A percentile compares a stretch with the other conserved stretches of the same genome.
These are phyloP conservation scores for Trametes polyzona DNA, from an alignment of 1,284 basidiomycete genomes.

Conservation along the genomic window DNA sequence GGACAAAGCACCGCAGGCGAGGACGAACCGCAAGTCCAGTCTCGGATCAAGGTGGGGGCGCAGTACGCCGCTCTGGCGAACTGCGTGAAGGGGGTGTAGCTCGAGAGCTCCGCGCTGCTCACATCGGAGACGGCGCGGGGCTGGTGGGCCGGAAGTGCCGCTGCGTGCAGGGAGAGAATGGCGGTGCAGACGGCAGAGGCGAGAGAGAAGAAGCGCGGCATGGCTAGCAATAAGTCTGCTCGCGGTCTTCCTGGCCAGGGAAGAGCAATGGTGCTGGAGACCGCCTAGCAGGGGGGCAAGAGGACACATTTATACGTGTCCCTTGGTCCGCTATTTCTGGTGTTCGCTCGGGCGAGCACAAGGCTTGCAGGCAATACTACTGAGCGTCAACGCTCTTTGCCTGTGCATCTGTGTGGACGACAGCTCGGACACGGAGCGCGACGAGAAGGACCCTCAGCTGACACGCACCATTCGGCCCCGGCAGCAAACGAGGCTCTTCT, in stretches of 20 bases:
- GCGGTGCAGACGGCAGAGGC: background rate
- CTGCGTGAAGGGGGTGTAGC: constrained; percentile 49
- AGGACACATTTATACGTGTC: background rate
- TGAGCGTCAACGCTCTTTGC: background rate
- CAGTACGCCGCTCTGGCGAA: constrained; percentile 60
- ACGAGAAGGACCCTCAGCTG: constrained; percentile 1
- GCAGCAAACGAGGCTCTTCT: background rate
- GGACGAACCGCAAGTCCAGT: constrained; percentile 54
- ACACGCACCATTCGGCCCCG: background rate
- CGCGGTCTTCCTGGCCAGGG: background rate
- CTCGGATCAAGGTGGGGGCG: constrained; percentile 38
- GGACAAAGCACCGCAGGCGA: constrained; percentile 37
- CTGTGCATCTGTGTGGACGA: background rate
- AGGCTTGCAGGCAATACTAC: background rate
- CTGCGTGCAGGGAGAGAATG: constrained; percentile 3
- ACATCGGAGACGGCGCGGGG: background rate
- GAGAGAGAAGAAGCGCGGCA: constrained; percentile 19
- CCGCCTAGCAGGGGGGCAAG: background rate
- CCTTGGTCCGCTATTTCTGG: background rate
- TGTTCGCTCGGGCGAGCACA: background rate
- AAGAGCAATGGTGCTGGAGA: background rate
- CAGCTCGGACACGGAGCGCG: background rate
- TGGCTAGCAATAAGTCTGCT: constrained; percentile 15
- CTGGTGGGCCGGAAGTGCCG: constrained; percentile 8
- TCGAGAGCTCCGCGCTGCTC: constrained; percentile 28